Evolutionary conservation across 108 stramenopile genomes (phyloP).

Genomic region (Epithemia pelagica): DNA sequence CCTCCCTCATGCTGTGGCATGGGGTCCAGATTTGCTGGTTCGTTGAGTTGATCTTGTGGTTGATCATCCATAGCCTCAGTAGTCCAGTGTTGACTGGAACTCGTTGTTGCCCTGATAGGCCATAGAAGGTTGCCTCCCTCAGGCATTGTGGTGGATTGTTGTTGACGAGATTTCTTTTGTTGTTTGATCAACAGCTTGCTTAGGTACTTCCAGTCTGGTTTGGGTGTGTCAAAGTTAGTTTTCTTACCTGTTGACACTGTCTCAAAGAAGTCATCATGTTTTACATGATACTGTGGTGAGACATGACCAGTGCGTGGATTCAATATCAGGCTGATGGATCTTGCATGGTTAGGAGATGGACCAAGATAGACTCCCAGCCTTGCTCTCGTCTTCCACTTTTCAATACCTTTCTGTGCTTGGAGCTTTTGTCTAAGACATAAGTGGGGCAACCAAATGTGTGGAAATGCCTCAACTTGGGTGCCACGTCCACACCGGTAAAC

Average conservation of each 20-base stretch:
- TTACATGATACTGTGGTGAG: constrained; percentile 30
- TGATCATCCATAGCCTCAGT: no score
- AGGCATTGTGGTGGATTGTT: no score
- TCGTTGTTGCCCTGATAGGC: no score
- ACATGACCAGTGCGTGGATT: constrained; percentile 17
- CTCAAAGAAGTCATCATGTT: constrained; percentile 21
- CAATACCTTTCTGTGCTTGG: constrained; percentile 10
- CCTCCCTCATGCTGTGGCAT: no score
- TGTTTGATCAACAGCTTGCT: no score
- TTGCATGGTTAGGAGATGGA: constrained; percentile 14
- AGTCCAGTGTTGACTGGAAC: no score
- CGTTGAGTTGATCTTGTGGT: no score
- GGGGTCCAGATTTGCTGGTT: no score
- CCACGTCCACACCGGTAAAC: constrained; percentile 7
- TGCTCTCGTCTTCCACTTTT: constrained; percentile 22
- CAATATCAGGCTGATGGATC: constrained; percentile 12
- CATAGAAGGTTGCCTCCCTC: no score
- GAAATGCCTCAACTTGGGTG: constrained; percentile 6
- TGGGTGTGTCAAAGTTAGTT: no score
- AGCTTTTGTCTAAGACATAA: not conserved
- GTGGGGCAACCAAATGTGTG: constrained; percentile 27
- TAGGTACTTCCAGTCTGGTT: no score
- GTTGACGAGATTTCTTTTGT: no score
- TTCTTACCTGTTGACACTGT: constrained; percentile 8
- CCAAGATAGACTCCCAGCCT: constrained; percentile 28